These are phyloP conservation scores for Cryptosporidium ryanae DNA, from an alignment of 169 alveolate genomes.

Conservation along the genomic window DNA sequence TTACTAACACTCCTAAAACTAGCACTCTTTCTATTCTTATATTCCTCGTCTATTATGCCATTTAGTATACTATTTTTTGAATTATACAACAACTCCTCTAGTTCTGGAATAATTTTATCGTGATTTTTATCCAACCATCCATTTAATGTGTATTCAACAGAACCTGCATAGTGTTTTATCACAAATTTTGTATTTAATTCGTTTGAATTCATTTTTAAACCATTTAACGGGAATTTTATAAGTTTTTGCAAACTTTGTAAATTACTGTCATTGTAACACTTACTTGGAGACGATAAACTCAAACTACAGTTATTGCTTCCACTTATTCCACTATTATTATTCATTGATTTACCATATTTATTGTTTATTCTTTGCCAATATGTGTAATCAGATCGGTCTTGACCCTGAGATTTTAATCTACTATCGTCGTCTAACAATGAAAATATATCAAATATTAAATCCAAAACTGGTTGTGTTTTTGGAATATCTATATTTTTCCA, in stretches of 20 bases:
- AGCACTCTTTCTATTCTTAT: slow-evolving; percentile 43
- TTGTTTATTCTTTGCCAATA: slow-evolving; percentile 67
- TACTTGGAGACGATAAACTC: slow-evolving; percentile 26
- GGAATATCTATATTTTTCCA: slow-evolving; percentile 77
- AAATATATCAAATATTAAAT: slow-evolving; percentile 52
- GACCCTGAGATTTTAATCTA: slow-evolving; percentile 67
- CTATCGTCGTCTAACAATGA: slow-evolving; percentile 66
- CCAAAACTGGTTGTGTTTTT: slow-evolving; percentile 53
- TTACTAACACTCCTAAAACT: slow-evolving; percentile 79
- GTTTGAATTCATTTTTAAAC: slow-evolving; percentile 12
- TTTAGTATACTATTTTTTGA: slow-evolving; percentile 75
- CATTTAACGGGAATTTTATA: slow-evolving; percentile 58
- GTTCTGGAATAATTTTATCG: slow-evolving; percentile 83
- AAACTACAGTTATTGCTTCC: background rate
- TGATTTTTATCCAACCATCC: slow-evolving; percentile 87
- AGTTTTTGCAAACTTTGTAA: background rate
- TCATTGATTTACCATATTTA: slow-evolving; percentile 58
- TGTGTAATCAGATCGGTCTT: slow-evolving; percentile 51
- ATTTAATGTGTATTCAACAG: slow-evolving; percentile 82
- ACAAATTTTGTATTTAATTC: slow-evolving; percentile 43
- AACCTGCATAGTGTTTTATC: slow-evolving; percentile 89
- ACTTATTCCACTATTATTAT: background rate
- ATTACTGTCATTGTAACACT: too few species aligned
- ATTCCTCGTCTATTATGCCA: slow-evolving; percentile 35
- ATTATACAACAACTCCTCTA: slow-evolving; percentile 76